phyloP scores from a whole-genome alignment of 164 flowering plant genomes.

The Brasenia schreberi region DNA sequence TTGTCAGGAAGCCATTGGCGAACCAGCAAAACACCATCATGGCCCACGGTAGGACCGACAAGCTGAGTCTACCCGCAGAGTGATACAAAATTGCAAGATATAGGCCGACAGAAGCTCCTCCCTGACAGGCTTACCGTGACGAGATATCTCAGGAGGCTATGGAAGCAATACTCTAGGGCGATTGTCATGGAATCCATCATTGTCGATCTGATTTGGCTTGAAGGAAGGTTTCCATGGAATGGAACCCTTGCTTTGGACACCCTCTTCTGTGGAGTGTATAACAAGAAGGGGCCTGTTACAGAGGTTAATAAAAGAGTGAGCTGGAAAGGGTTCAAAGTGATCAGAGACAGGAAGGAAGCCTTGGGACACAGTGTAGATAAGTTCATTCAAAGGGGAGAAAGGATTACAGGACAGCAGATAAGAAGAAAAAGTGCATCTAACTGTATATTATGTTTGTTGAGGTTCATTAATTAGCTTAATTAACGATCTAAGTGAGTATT shows the following conservation, averaged over 20 bases:
- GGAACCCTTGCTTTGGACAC: slow-evolving; percentile 18
- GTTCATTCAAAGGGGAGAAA: slow-evolving; percentile 10
- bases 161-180: slow-evolving; percentile 21
- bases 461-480: too few species aligned
- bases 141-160: slow-evolving; percentile 20
- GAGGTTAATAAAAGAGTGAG: slow-evolving; percentile 7
- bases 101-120: slow-evolving; percentile 9
- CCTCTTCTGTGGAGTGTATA: slow-evolving; percentile 12
- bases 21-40: slow-evolving; percentile 29
- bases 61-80: slow-evolving; percentile 12
- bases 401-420: slow-evolving; percentile 5
- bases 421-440: too few species aligned
- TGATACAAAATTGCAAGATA: slow-evolving; percentile 23
- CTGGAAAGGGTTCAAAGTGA: slow-evolving; percentile 15
- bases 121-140: slow-evolving; percentile 3
- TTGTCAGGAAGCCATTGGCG: slow-evolving; percentile 21
- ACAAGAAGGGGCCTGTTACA: slow-evolving; percentile 16
- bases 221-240: slow-evolving; percentile 19
- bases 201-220: slow-evolving; percentile 11
- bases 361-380: slow-evolving; percentile 9
- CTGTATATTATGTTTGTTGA: too few species aligned
- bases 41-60: slow-evolving; percentile 32
- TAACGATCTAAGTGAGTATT: too few species aligned
- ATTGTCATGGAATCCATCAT: slow-evolving; percentile 20
- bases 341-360: slow-evolving; percentile 8